A percentile compares a stretch with the other conserved stretches of the same genome.
These are phyloP conservation scores for Rhizopus delemar DNA, from an alignment of 371 early-diverging fungal genomes.

Conservation along the genomic window DNA sequence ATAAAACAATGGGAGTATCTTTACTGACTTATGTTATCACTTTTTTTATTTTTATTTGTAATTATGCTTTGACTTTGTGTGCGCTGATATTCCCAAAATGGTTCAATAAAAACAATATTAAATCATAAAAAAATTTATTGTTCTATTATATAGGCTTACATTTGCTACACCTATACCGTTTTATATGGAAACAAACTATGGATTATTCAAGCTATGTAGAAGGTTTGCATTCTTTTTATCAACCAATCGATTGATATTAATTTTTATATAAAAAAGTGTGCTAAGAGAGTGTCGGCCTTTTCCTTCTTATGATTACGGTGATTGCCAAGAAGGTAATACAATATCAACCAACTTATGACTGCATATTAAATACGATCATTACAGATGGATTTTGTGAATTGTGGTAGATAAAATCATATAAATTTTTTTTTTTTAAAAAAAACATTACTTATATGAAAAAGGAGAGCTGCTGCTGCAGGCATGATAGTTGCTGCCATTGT, in stretches of 20 bases:
- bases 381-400: constrained; percentile 54
- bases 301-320: constrained; percentile 46
- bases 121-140: not conserved
- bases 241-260: not conserved
- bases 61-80: constrained; percentile 38
- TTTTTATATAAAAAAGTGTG: constrained; percentile 17
- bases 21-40: constrained; percentile 48
- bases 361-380: too few relatives aligned
- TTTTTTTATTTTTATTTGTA: constrained; percentile 44
- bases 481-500: constrained; percentile 45
- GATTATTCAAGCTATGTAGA: constrained; percentile 43
- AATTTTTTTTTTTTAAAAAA: not conserved
- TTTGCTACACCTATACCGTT: constrained; percentile 50
- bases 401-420: constrained; percentile 27
- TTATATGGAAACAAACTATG: constrained; percentile 53
- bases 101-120: constrained; percentile 16
- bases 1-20: constrained; percentile 40
- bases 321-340: constrained; percentile 46
- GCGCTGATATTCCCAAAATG: constrained; percentile 47
- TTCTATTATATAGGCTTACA: constrained; percentile 30
- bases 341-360: too few relatives aligned
- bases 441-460: constrained; percentile 5
- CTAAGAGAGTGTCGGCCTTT: constrained; percentile 48
- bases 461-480: constrained; percentile 46
- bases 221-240: constrained; percentile 26